Base-by-base conservation (phyloP, 2,329 filamentous ascomycete genomes). In the Venturia nashicola region DNA sequence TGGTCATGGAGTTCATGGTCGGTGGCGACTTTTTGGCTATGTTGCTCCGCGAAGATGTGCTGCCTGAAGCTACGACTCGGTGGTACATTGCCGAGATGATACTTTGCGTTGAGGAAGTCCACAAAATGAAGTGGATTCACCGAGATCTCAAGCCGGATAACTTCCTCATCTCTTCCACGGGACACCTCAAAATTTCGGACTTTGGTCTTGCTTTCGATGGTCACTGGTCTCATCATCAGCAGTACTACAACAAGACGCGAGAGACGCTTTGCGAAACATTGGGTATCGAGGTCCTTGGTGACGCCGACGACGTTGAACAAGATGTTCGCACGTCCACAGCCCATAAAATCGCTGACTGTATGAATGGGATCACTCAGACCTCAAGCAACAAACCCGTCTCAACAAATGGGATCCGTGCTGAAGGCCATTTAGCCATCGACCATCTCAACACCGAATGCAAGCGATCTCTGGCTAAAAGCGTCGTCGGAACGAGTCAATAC, bases 1-100 rank as follows among this genome's bases (percentile, higher is more conserved):
- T 99, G 6, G 89, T 97, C 62, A 97, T 97, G 91, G 92, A 97
- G 65, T 99, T 96, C 72, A 97, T 97, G 91, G 88, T 95, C 2
- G 94, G 93, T 0, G 93, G 94, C 0, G 93, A 99, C 72, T 97
- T 99, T 68, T 80, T 99, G 0, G 90, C 90, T 1, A 76, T 97
- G 0, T 77, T 99, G 18, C 88, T 97, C 64, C 86, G 92, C 18
- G 89, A 95, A 71, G 91, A 94, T 66, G 84, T 90, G 2, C 80
- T 99, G 1, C 85, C 85, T 64, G 94, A 97, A 73, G 78, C 82
- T 0, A 84, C 90, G 54, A 86, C 92, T 5, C 87, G 84, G 67
- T 97, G 90, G 79, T 97, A 97, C 72, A 80, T 96, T 65, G 91
- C 93, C 0, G 92, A 99, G 76, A 97, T 97, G 91, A 88, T 97